These are phyloP conservation scores for Astrephomene gubernaculifera DNA, from an alignment of 139 green algal genomes.

Conservation along the genomic window DNA sequence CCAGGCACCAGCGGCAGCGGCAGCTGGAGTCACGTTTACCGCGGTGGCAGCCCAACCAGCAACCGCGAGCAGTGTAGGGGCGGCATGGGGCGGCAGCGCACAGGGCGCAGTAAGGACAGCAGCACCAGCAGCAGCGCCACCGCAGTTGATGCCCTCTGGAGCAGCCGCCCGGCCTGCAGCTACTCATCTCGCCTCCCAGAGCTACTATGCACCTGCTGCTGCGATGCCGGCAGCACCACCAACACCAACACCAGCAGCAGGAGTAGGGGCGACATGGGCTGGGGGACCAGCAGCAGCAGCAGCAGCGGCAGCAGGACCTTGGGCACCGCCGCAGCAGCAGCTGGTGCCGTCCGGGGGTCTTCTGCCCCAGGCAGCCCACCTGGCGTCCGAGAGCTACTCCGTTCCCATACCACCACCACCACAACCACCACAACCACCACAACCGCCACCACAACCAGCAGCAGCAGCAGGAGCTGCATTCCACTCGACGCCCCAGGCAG, in stretches of 20 bases:
- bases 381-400: too few species aligned
- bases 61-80: too few species aligned
- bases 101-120: not conserved
- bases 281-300: not conserved
- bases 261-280: not conserved
- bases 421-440: too few species aligned
- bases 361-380: too few species aligned
- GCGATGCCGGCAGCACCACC: not conserved
- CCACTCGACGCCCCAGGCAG: too few species aligned
- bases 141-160: too few species aligned
- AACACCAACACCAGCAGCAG: not conserved
- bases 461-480: too few species aligned
- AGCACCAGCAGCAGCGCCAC: not conserved
- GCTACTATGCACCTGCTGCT: not conserved
- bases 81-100: not conserved
- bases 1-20: not conserved
- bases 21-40: not conserved
- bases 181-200: too few species aligned
- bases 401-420: too few species aligned
- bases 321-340: not conserved
- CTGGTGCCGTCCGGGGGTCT: too few species aligned
- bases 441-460: too few species aligned
- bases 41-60: not conserved
- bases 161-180: too few species aligned
- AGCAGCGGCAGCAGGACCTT: not conserved